Percentiles rank a stretch among this genome's conserved stretches.
These are phyloP conservation scores for Pelagomonas calceolata DNA, from an alignment of 108 stramenopile species.

Conservation along the genomic window DNA sequence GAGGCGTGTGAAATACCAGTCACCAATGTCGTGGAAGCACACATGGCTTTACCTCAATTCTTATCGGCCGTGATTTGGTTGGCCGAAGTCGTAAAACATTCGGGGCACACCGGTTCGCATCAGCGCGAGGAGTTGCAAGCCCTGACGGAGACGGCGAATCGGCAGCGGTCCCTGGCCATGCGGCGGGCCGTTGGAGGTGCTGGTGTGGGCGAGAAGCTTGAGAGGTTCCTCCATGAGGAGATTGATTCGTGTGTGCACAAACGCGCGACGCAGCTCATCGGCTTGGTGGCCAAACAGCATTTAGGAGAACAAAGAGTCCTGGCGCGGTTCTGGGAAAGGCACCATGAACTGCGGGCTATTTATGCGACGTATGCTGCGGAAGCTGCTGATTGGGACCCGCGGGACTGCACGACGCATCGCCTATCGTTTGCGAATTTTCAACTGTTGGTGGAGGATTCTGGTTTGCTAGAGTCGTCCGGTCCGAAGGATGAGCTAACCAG, in stretches of 20 bases:
- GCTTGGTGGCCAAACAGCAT: not conserved
- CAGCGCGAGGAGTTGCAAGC: too few species aligned
- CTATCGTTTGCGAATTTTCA: not conserved
- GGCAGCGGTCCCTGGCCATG: too few species aligned
- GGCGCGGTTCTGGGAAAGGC: not conserved
- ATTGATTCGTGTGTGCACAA: not conserved
- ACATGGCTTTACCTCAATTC: not conserved
- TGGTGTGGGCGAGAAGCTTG: not conserved
- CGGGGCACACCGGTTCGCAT: not conserved
- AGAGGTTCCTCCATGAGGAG: not conserved
- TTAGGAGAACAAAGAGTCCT: not conserved
- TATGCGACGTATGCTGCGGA: not conserved
- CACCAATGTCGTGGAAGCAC: not conserved
- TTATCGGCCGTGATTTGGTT: not conserved
- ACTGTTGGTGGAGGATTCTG: not conserved
- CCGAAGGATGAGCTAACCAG: conserved; percentile 1
- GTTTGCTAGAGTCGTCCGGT: not conserved
- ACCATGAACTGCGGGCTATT: not conserved
- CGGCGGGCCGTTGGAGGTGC: too few species aligned
- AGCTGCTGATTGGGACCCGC: not conserved
- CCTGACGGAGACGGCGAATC: too few species aligned
- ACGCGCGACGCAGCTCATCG: not conserved
- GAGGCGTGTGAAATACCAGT: not conserved
- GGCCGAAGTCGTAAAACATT: not conserved
- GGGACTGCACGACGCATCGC: not conserved